Base-by-base conservation (phyloP, 805 yeast species). In the Candida ficus region DNA sequence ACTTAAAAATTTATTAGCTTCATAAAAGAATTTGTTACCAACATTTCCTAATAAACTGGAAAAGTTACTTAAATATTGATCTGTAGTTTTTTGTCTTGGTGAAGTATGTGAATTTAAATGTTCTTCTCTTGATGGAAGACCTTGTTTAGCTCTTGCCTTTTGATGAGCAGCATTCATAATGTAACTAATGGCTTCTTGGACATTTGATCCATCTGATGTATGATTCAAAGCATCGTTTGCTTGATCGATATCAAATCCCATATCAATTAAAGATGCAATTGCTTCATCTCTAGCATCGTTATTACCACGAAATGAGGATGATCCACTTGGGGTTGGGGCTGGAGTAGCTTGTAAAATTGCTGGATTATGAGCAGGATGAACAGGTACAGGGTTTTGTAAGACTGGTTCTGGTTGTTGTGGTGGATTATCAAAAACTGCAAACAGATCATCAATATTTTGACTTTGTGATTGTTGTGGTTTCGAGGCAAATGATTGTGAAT, bases 261-360 rank as follows among this genome's bases (percentile, higher is more conserved):
- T 87, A 44, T 86, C 93, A 3, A 84, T 61, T 32, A 86, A 65
- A 49, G 78, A 84, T 0, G 91, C 91, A 14, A 85, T 55, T 1
- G 77, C 68, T 31, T 63, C 63, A 47, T 79, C 84, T 33, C 60
- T 57, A 8, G 56, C 56, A 28, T 43, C 54, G 11, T 43, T 37
- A 7, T 38, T 25, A 6, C n/a, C n/a, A n/a, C n/a, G n/a, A n/a
- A n/a, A n/a, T n/a, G n/a, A n/a, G n/a, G n/a, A n/a, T n/a, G n/a
- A n/a, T n/a, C n/a, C n/a, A n/a, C n/a, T n/a, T n/a, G n/a, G n/a
- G n/a, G 31, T 29, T n/a, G 46, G 37, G 5, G 42, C 29, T 19
- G 45, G 8, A n/a, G n/a, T n/a, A n/a, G n/a, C n/a, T n/a, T n/a
- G n/a, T n/a, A n/a, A n/a, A n/a, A n/a, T n/a, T n/a, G n/a, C n/a